phyloP scores from a whole-genome alignment of 805 yeast species.

The Wickerhamiella kurtzmanii region DNA sequence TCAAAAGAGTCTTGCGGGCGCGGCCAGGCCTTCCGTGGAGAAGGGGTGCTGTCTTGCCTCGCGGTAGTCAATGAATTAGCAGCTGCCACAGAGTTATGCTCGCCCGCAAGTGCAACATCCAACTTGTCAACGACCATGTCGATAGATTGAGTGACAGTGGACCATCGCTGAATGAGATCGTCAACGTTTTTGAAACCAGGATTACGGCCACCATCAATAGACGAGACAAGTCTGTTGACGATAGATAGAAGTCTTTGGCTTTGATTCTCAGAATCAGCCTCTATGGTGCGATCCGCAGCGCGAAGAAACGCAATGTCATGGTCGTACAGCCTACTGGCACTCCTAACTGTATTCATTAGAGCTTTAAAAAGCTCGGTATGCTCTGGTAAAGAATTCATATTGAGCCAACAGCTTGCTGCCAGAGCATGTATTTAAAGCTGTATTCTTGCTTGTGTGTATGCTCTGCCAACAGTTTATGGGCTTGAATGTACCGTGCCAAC shows the following conservation, averaged over 20 bases:
- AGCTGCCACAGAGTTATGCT: background rate
- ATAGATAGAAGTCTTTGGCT: slow-evolving; percentile 22
- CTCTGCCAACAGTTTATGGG: no score
- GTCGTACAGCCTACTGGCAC: slow-evolving; percentile 56
- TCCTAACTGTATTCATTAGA: slow-evolving; percentile 46
- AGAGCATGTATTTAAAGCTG: no score
- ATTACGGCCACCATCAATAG: slow-evolving; percentile 19
- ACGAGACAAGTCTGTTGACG: slow-evolving; percentile 20
- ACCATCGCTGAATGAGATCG: slow-evolving; percentile 43
- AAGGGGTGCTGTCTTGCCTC: background rate
- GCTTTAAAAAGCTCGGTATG: slow-evolving; percentile 28
- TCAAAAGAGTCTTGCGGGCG: slow-evolving; percentile 32
- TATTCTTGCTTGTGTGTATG: no score
- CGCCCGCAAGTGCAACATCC: slow-evolving; percentile 28
- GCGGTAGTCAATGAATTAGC: no score
- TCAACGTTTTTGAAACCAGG: slow-evolving; percentile 30
- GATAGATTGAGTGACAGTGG: slow-evolving; percentile 42
- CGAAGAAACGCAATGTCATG: slow-evolving; percentile 69
- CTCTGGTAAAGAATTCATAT: slow-evolving; percentile 6
- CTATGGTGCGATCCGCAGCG: slow-evolving; percentile 42
- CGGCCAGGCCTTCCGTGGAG: slow-evolving; percentile 3
- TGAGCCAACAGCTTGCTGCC: background rate
- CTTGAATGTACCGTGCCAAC: no score
- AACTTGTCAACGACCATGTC: slow-evolving; percentile 66
- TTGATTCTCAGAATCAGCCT: slow-evolving; percentile 29